Evolutionary conservation across 495 filamentous ascomycete species (phyloP), one percentile per base, ranked within the genome.

Genomic region (Haplographium delicatum): DNA sequence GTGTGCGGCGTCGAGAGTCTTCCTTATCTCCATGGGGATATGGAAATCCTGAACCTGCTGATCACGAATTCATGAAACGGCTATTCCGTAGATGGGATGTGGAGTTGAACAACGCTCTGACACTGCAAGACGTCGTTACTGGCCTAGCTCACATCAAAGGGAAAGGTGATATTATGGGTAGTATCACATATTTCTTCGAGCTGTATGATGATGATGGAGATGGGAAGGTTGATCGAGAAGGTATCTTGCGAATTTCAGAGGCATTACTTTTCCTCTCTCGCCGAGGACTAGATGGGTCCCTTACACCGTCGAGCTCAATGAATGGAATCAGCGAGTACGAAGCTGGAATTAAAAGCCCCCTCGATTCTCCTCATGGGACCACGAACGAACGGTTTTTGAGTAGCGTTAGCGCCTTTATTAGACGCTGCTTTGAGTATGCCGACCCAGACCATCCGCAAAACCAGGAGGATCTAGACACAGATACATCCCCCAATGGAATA

Each of bases 351-450:
- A 58, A 58, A 11, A 57, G 54, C 15, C 11, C 42, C 38, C 8
- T 51, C 16, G 60, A 62, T 35, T 34, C 23, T 22, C 35, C 52
- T 5, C 46, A 54, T 45, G 58, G 58, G 15, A 61, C 46, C 9
- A 63, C 61, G 24, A 61, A 89, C 54, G 93, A 96, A 60, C 76
- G 82, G 39, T 95, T 97, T 60, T 72, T 98, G 13, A 83, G 83
- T 31, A 95, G 91, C 57, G 87, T 97, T 48, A 94, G 88, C 58
- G 88, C 89, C 2, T 98, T 98, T 66, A 97, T 97, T 46, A 76
- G 90, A 44, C 79, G 93, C 31, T 98, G 93, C 66, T 97, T 98
- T 53, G 94, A 98, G 69, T 98, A 98, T 62, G 93, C 93, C 15
- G 93, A 98, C 64, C 94, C 93, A 7, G 91, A 94, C 61, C 84